These are phyloP conservation scores for Trichoderma erinaceum DNA, from an alignment of 495 filamentous ascomycete genomes.

Conservation along the genomic window DNA sequence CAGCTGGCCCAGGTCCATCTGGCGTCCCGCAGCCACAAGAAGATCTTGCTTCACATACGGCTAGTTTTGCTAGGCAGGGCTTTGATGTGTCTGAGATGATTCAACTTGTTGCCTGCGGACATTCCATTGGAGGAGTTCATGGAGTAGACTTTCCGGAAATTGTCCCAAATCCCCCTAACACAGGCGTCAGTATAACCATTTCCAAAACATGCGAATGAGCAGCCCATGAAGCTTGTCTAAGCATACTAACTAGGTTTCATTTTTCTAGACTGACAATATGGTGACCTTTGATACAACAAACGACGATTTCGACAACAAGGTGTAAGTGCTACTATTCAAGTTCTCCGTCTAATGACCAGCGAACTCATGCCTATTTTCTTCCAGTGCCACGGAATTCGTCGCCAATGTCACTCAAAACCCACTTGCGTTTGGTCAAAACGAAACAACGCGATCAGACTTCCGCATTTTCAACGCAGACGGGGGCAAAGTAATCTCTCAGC, in stretches of 20 bases:
- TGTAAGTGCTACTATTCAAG: neutral
- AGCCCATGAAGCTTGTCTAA: neutral
- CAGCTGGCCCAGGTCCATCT: constrained; percentile 32
- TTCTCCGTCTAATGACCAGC: neutral
- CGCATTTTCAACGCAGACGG: constrained; percentile 35
- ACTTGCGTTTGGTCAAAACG: constrained; percentile 26
- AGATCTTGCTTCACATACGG: constrained; percentile 16
- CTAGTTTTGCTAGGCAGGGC: constrained; percentile 23
- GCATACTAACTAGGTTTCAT: neutral
- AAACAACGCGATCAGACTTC: constrained; percentile 33
- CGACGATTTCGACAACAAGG: constrained; percentile 14
- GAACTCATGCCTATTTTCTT: neutral
- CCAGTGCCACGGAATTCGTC: constrained; percentile 18
- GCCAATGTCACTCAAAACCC: constrained; percentile 26
- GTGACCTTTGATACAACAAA: neutral
- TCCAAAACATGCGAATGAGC: neutral
- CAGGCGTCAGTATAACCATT: neutral
- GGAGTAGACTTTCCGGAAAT: constrained; percentile 26
- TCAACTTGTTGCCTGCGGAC: constrained; percentile 26
- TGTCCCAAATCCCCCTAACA: constrained; percentile 11
- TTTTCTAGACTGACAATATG: neutral
- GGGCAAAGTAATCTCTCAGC: constrained; percentile 30
- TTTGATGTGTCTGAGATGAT: constrained; percentile 34
- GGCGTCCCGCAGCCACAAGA: constrained; percentile 36
- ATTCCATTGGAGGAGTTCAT: constrained; percentile 25